phyloP scores from a whole-genome alignment of 495 filamentous ascomycete genomes.

The Penicillium egyptiacum region DNA sequence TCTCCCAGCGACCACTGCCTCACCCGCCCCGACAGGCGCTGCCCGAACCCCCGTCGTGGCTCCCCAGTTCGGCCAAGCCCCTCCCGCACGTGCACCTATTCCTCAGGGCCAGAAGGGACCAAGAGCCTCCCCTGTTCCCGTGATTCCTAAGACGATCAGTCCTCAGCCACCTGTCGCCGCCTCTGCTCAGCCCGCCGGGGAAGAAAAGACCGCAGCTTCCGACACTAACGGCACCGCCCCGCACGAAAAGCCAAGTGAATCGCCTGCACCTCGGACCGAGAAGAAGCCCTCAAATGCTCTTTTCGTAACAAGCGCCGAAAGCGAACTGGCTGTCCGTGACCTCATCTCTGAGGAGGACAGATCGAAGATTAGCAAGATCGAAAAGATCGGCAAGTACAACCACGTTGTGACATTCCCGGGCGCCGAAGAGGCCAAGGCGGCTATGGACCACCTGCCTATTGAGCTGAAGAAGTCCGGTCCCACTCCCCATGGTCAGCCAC shows the following conservation, averaged over 20 bases:
- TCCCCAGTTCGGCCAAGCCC: conserved; percentile 47
- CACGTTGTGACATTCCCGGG: conserved; percentile 79
- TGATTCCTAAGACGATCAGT: conserved; percentile 56
- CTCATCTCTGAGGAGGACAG: conserved; percentile 80
- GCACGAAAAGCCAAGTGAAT: conserved; percentile 40
- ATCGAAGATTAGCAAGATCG: conserved; percentile 72
- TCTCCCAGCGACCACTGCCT: conserved; percentile 42
- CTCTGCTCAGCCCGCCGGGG: conserved; percentile 36
- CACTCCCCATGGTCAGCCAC: conserved; percentile 58
- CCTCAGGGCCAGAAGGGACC: conserved; percentile 41
- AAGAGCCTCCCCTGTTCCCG: conserved; percentile 51
- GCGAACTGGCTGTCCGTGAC: conserved; percentile 72
- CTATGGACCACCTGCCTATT: conserved; percentile 67
- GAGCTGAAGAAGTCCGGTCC: conserved; percentile 63
- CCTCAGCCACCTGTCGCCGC: conserved; percentile 48
- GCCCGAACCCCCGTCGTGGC: conserved; percentile 29
- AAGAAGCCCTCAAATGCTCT: conserved; percentile 70
- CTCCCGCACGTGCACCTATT: conserved; percentile 36
- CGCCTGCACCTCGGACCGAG: conserved; percentile 41
- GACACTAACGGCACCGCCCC: conserved; percentile 42
- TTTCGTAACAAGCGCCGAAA: conserved; percentile 77
- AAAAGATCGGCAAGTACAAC: conserved; percentile 71
- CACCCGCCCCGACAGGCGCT: conserved; percentile 36
- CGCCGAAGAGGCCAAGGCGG: conserved; percentile 72
- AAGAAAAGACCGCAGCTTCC: conserved; percentile 35